These are phyloP conservation scores for Starmerella scarabaei DNA, from an alignment of 805 yeast species.

Conservation along the genomic window DNA sequence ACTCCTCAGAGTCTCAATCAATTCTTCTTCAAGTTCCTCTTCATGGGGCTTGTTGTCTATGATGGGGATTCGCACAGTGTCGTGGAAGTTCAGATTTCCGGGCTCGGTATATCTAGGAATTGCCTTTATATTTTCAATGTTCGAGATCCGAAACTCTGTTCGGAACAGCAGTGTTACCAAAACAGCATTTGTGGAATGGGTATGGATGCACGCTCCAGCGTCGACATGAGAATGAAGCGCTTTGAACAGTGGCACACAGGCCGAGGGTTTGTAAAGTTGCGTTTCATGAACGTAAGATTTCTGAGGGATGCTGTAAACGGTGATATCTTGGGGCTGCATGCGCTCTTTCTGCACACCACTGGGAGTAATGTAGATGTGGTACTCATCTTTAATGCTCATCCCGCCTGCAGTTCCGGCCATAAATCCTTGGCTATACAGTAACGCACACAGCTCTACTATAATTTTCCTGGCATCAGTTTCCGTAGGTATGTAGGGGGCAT, in stretches of 20 bases:
- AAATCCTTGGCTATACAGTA: constrained; percentile 74
- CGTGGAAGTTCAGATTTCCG: constrained; percentile 60
- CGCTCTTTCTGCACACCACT: constrained; percentile 94
- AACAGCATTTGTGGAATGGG: constrained; percentile 85
- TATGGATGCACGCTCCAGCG: constrained; percentile 90
- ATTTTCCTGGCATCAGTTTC: constrained; percentile 68
- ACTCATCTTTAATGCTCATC: constrained; percentile 52
- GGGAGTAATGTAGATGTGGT: constrained; percentile 66
- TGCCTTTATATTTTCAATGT: constrained; percentile 88
- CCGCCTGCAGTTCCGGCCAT: constrained; percentile 97
- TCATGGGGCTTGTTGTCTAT: constrained; percentile 85
- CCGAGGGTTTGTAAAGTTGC: constrained; percentile 62
- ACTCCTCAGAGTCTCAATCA: constrained; percentile 48
- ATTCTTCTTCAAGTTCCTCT: constrained; percentile 54
- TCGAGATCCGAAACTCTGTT: constrained; percentile 46
- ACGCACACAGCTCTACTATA: constrained; percentile 67
- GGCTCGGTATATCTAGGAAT: constrained; percentile 55
- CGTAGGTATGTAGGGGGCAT: constrained; percentile 26
- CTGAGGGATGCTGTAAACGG: constrained; percentile 50
- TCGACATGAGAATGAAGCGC: constrained; percentile 53
- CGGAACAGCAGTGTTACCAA: constrained; percentile 54
- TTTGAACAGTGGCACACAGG: constrained; percentile 81
- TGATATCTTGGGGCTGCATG: constrained; percentile 68
- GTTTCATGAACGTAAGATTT: constrained; percentile 39
- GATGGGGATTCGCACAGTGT: constrained; percentile 72